phyloP scores from a whole-genome alignment of 345 rosid species.

The Lumnitzera littorea region DNA sequence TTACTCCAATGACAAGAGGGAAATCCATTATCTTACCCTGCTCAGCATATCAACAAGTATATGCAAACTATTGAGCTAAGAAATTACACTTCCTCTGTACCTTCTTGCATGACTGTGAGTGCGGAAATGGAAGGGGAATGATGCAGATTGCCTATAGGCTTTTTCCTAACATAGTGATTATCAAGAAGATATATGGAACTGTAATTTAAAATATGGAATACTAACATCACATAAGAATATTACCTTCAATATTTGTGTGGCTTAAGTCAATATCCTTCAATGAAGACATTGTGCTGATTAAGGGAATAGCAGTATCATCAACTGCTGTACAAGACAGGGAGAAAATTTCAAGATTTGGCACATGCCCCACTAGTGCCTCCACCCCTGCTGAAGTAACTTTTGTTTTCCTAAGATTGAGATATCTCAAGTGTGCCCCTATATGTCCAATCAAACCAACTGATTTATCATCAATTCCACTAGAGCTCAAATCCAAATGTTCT shows the following conservation, averaged over 20 bases:
- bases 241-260: constrained; percentile 67
- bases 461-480: constrained; percentile 56
- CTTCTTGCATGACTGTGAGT: no score
- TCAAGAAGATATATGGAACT: no score
- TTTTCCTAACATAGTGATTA: no score
- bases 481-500: constrained; percentile 71
- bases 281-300: constrained; percentile 49
- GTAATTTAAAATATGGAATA: no score
- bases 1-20: no score
- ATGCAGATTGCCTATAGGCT: no score
- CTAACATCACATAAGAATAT: constrained; percentile 1
- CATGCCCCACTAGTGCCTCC: constrained; percentile 46
- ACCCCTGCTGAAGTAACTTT: constrained; percentile 63
- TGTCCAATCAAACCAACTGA: constrained; percentile 41
- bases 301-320: constrained; percentile 55
- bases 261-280: constrained; percentile 64
- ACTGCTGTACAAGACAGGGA: constrained; percentile 48
- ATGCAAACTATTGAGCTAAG: no score
- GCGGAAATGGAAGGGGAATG: no score
- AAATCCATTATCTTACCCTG: no score
- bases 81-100: no score
- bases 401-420: constrained; percentile 58
- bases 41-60: no score
- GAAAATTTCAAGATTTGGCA: constrained; percentile 58
- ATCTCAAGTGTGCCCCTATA: constrained; percentile 53